Evolutionary conservation across 768 basidiomycete genomes (phyloP), one percentile per base, ranked within the genome.

Genomic region (Tylopilus plumbeoviolaceoides): DNA sequence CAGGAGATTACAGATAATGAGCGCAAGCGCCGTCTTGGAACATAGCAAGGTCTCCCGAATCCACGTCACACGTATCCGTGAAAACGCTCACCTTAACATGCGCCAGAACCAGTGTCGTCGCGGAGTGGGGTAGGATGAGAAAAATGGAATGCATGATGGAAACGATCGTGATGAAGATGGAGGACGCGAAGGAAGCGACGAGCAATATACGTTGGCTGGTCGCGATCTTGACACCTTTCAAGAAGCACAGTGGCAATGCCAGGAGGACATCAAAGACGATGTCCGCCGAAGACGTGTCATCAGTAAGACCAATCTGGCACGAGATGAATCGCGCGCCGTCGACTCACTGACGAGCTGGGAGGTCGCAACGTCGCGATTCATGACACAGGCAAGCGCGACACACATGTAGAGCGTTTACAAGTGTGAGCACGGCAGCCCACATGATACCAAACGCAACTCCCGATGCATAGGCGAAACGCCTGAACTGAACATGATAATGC

Each of bases 21-120:
- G 47, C 21, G 57, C 58, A n/a, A 56, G 20, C 4, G 61, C 58
- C 38, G 36, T 40, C 61, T 62, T 18, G 36, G 23, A 47, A 39
- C 27, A 35, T n/a, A n/a, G n/a, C 9, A 17, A n/a, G n/a, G 15
- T 36, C 7, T 3, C 15, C n/a, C 5, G 30, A 30, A 30, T 30
- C 30, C 30, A 30, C 30, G 11, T 12, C 14, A 12, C 30, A 30
- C 7, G 10, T 14, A 33, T 33, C 33, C 2, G 6, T 33, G 33
- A 6, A 12, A 4, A 7, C 33, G 12, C 51, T 42, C 28, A 58
- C 59, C 55, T 53, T 57, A 44, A 63, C 18, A 23, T 54, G 49
- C 5, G 30, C 50, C 7, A 63, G 31, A 17, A 60, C n/a, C 14
- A 45, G 15, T 17, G 20, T 11, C 10, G 20, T 40, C 12, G 3